These are phyloP conservation scores for Phyllosticta paracitricarpa DNA, from an alignment of 2,329 filamentous ascomycete genomes.

Conservation along the genomic window DNA sequence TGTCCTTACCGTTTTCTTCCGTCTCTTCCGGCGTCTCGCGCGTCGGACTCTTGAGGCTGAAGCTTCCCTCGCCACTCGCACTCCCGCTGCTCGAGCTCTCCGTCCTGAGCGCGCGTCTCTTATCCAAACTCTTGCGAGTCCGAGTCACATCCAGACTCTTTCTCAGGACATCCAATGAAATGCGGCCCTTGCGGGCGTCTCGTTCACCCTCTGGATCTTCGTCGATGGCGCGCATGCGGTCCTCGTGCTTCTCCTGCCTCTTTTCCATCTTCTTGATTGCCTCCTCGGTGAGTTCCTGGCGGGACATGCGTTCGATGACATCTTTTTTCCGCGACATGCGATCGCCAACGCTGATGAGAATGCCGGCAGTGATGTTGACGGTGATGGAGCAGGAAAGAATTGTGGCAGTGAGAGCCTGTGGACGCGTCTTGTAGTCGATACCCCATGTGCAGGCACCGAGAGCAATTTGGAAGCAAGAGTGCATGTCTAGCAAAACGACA, in stretches of 20 bases:
- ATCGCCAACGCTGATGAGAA: constrained; percentile 64
- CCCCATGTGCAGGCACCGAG: constrained; percentile 66
- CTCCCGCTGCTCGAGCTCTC: neutral
- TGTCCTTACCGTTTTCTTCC: neutral
- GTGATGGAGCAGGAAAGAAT: constrained; percentile 67
- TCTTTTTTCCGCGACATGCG: constrained; percentile 70
- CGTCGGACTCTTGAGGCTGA: neutral
- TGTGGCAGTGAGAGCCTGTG: constrained; percentile 62
- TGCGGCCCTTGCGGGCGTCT: neutral
- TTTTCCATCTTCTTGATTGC: constrained; percentile 33
- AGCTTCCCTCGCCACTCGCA: neutral
- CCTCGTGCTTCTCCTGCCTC: constrained; percentile 6
- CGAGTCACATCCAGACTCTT: neutral
- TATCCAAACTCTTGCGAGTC: neutral
- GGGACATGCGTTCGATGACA: constrained; percentile 59
- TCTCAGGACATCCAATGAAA: neutral
- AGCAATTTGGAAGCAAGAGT: constrained; percentile 65
- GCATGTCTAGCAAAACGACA: constrained; percentile 62
- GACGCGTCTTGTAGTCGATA: constrained; percentile 56
- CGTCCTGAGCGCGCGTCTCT: neutral
- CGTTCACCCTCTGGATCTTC: constrained; percentile 1
- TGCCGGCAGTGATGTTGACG: constrained; percentile 62
- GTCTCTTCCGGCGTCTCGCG: neutral
- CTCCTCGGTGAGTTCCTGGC: constrained; percentile 59
- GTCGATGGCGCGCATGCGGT: constrained; percentile 1